These are phyloP conservation scores for Phaseolus lunatus DNA, from an alignment of 306 rosid species.

Conservation along the genomic window DNA sequence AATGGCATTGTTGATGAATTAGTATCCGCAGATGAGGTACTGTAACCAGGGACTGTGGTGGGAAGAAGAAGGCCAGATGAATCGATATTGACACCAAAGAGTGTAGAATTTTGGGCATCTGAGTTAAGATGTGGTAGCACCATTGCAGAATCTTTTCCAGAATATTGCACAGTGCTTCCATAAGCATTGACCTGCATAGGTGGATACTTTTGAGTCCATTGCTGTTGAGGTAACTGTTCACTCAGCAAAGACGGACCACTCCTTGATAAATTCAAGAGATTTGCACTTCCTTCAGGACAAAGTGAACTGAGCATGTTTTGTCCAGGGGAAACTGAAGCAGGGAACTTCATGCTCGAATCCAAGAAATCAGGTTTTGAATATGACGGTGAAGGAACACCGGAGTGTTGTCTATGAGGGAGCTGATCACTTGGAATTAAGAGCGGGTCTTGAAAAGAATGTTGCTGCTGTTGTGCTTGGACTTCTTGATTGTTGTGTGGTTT, in stretches of 20 bases:
- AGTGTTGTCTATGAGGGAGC: conserved; percentile 67
- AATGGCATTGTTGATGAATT: conserved; percentile 71
- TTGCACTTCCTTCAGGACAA: conserved; percentile 68
- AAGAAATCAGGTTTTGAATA: conserved; percentile 69
- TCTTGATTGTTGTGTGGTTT: conserved; percentile 70
- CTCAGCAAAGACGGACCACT: conserved; percentile 61
- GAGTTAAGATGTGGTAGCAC: conserved; percentile 70
- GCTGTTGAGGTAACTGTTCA: conserved; percentile 75
- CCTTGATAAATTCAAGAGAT: conserved; percentile 63
- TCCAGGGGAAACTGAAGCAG: conserved; percentile 58
- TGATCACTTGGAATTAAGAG: conserved; percentile 68
- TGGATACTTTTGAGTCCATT: conserved; percentile 68
- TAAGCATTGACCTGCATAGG: conserved; percentile 64
- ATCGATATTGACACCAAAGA: conserved; percentile 84
- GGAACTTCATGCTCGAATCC: conserved; percentile 68
- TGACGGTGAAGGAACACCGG: conserved; percentile 67
- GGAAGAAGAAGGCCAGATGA: conserved; percentile 92
- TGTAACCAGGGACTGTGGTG: conserved; percentile 63
- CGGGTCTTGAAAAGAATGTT: conserved; percentile 57
- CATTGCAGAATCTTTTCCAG: conserved; percentile 66
- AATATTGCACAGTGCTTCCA: conserved; percentile 60
- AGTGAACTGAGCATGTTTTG: conserved; percentile 71
- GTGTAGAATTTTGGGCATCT: conserved; percentile 71
- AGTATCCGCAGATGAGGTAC: conserved; percentile 66
- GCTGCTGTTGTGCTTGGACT: conserved; percentile 69